Percentiles rank a stretch among this genome's conserved stretches.
Evolutionary conservation across 176 grass and related monocot genomes (phyloP).

Genomic region (Musa itinerans): DNA sequence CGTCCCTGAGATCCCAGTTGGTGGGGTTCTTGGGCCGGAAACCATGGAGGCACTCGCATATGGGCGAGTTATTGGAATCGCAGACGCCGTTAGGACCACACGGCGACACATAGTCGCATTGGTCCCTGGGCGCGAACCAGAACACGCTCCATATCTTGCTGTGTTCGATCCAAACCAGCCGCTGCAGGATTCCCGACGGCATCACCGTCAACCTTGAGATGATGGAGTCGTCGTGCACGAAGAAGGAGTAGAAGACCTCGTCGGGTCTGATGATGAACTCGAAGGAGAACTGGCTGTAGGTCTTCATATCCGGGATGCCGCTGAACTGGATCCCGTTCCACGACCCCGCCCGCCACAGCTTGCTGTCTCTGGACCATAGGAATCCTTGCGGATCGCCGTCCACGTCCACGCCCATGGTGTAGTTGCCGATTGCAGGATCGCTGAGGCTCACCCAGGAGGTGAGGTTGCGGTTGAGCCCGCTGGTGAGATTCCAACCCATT

Average conservation of each 20-base stretch:
- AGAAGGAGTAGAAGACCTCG: conserved; percentile 7
- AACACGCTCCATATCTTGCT: neutral
- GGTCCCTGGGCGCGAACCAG: conserved; percentile 8
- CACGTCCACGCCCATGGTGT: neutral
- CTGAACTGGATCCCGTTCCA: conserved; percentile 4
- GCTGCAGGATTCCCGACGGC: neutral
- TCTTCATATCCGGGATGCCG: conserved; percentile 7
- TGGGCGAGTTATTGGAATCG: neutral
- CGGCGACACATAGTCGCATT: neutral
- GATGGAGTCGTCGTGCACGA: neutral
- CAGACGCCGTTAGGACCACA: conserved; percentile 3
- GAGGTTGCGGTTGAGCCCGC: neutral
- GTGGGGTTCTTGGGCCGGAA: neutral
- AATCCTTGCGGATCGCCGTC: neutral
- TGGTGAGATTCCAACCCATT: neutral
- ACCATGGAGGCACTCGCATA: neutral
- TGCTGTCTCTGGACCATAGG: neutral
- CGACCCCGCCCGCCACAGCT: neutral
- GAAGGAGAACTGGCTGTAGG: neutral
- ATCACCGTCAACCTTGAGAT: neutral
- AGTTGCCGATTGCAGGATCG: neutral
- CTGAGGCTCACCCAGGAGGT: neutral
- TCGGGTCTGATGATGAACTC: neutral
- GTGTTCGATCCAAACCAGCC: conserved; percentile 1
- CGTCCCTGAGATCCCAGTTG: neutral